Conservation (phyloP, 345 rosid genomes). For the Combretum micranthum region DNA sequence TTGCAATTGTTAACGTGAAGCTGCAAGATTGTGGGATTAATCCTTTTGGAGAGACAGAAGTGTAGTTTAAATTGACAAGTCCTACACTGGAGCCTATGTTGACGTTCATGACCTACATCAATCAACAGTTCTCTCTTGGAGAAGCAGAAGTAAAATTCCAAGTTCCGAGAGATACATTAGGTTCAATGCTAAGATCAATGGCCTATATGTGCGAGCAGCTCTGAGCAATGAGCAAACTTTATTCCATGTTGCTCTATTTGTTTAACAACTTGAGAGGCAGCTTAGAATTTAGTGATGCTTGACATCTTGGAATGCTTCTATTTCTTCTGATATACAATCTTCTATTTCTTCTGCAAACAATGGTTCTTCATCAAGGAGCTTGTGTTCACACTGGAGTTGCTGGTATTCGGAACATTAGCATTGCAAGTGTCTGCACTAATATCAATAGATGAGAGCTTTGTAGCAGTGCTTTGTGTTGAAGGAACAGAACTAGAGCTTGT, state of each 20-base stretch:
- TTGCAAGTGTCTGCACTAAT: conserved; percentile 19
- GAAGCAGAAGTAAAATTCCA: conserved; percentile 61
- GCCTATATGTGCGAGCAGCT: conserved; percentile 50
- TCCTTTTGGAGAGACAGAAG: conserved; percentile 47
- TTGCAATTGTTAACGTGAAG: no score
- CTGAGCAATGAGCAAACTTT: conserved; percentile 26
- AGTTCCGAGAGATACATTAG: conserved; percentile 54
- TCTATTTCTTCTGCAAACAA: conserved; percentile 52
- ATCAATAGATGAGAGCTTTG: conserved; percentile 32
- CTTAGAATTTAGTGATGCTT: no score
- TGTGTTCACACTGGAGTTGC: conserved; percentile 20
- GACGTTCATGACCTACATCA: conserved; percentile 57
- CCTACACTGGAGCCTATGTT: conserved; percentile 57
- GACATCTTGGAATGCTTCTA: no score
- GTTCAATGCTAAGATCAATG: conserved; percentile 61
- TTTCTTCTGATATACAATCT: no score
- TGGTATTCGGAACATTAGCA: conserved; percentile 20
- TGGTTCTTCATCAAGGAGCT: conserved; percentile 27
- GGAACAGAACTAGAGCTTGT: conserved; percentile 34
- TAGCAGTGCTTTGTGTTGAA: conserved; percentile 24
- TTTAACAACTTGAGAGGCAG: no score
- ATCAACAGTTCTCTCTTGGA: conserved; percentile 55
- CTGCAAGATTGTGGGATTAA: conserved; percentile 50
- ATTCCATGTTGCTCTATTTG: not conserved
- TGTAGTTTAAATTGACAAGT: conserved; percentile 54